Percentiles rank a stretch among this genome's conserved stretches.
These are phyloP conservation scores for Arachis stenosperma DNA, from an alignment of 306 rosid genomes.

Conservation along the genomic window DNA sequence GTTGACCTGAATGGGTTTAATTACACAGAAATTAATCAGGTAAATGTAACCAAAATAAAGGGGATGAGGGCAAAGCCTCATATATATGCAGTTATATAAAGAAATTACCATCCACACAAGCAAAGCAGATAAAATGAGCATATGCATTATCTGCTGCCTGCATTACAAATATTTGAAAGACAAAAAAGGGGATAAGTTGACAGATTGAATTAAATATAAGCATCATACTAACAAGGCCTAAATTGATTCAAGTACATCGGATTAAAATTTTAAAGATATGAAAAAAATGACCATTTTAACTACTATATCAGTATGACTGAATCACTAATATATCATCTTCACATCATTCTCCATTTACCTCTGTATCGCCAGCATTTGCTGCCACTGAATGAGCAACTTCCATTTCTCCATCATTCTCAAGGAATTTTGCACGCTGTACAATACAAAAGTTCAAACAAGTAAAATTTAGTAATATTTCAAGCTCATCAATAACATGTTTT, in stretches of 20 bases:
- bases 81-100: background rate
- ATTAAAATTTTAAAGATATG: background rate
- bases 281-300: background rate
- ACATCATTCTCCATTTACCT: conserved; percentile 48
- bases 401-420: conserved; percentile 84
- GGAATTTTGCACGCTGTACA: conserved; percentile 80
- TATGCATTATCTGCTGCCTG: conserved; percentile 67
- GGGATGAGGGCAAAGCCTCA: background rate
- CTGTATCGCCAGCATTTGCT: conserved; percentile 92
- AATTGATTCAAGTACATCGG: background rate
- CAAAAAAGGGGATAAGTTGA: conserved; percentile 14
- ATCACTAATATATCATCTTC: background rate
- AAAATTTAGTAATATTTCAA: conserved; percentile 27
- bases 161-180: conserved; percentile 7
- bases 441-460: conserved; percentile 25
- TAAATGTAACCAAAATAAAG: background rate
- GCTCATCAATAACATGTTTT: background rate
- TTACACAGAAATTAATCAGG: background rate
- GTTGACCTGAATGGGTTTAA: conserved; percentile 49
- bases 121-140: conserved; percentile 77
- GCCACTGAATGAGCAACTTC: conserved; percentile 94
- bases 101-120: conserved; percentile 66
- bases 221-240: conserved; percentile 7
- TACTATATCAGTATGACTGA: background rate
- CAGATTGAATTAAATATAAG: background rate